phyloP scores from a whole-genome alignment of 2,329 filamentous ascomycete genomes.

The Macrophomina phaseolina region DNA sequence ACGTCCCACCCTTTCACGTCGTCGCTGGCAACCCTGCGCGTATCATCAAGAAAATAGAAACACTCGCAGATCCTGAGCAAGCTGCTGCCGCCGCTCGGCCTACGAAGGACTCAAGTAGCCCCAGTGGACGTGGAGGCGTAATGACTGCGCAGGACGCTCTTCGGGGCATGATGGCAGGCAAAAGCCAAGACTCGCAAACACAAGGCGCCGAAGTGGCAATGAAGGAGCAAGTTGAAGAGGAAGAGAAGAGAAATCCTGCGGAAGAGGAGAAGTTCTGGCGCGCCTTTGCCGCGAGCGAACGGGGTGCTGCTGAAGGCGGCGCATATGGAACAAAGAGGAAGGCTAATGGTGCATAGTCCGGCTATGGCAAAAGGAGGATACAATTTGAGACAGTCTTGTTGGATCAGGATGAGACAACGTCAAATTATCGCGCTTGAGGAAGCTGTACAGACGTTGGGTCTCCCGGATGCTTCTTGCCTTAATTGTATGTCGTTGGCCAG shows the following conservation, averaged over 20 bases:
- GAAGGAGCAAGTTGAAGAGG: constrained; percentile 18
- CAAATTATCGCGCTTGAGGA: too few relatives aligned
- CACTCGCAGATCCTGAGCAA: constrained; percentile 58
- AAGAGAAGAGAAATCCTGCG: background rate
- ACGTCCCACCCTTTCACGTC: constrained; percentile 67
- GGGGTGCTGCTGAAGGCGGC: constrained; percentile 17
- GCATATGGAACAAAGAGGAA: background rate
- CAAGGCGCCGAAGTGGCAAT: constrained; percentile 17
- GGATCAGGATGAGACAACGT: too few relatives aligned
- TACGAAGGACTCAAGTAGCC: background rate
- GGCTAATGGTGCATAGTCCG: background rate
- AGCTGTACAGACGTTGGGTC: too few relatives aligned
- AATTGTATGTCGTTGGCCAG: too few relatives aligned
- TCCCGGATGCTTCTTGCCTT: too few relatives aligned
- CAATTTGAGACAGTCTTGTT: background rate
- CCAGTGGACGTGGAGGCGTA: background rate
- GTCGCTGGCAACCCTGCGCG: constrained; percentile 72
- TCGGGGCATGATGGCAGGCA: background rate
- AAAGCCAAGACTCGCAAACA: background rate
- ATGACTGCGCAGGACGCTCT: constrained; percentile 4
- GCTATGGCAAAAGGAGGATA: background rate
- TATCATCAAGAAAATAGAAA: constrained; percentile 55
- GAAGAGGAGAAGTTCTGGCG: constrained; percentile 26
- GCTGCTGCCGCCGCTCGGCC: constrained; percentile 55
- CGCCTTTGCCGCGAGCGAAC: constrained; percentile 22